phyloP scores from a whole-genome alignment of 2,329 filamentous ascomycete genomes.

The Helotiales sp. region DNA sequence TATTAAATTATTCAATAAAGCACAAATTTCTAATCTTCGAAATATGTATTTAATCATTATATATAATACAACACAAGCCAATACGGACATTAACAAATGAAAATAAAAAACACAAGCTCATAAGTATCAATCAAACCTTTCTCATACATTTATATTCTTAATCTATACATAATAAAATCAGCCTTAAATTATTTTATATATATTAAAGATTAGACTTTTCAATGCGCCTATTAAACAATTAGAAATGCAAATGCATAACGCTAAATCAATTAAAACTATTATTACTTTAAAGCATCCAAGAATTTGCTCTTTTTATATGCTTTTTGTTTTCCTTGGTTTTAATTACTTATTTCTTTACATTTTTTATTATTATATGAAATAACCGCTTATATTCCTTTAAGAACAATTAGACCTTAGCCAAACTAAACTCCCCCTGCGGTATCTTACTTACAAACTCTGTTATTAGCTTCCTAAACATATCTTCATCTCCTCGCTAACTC shows the following conservation, averaged over 20 bases:
- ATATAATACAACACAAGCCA: not conserved
- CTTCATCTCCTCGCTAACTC: constrained; percentile 16
- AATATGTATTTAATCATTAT: not conserved
- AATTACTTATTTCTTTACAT: constrained; percentile 9
- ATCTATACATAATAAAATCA: not conserved
- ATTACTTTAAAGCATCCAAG: constrained; percentile 14
- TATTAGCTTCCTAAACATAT: constrained; percentile 9
- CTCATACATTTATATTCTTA: not conserved
- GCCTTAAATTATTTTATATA: not conserved
- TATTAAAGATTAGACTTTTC: not conserved
- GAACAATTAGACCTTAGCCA: constrained; percentile 20
- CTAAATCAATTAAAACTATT: not conserved
- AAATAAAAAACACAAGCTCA: not conserved
- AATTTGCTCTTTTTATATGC: constrained; percentile 22
- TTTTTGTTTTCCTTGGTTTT: constrained; percentile 17
- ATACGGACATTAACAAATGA: not conserved
- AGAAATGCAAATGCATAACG: not conserved
- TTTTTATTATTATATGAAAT: constrained; percentile 1
- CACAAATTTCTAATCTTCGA: too few relatives aligned
- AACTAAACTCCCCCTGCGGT: constrained; percentile 18
- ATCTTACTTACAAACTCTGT: constrained; percentile 24
- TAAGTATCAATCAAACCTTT: not conserved
- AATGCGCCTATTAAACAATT: not conserved
- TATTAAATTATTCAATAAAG: not conserved
- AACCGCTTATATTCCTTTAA: constrained; percentile 17